Conservation (phyloP, 345 rosid genomes). For the Citrus australasica region DNA sequence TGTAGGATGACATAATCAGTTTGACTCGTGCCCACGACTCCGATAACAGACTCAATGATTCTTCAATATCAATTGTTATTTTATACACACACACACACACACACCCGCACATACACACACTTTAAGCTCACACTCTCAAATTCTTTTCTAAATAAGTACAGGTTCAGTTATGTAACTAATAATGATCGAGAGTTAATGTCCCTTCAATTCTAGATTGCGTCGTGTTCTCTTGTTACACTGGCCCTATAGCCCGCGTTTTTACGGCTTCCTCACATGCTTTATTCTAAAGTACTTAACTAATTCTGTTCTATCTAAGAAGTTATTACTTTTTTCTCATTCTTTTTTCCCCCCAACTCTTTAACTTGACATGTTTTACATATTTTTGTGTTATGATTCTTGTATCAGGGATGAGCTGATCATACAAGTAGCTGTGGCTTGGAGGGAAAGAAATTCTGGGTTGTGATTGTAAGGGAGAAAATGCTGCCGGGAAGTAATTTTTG, state of each 20-base stretch:
- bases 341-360: neutral
- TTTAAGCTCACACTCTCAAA: neutral
- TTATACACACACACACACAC: neutral
- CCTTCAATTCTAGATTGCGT: neutral
- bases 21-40: neutral
- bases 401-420: constrained; percentile 1
- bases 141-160: neutral
- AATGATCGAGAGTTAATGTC: neutral
- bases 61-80: neutral
- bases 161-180: neutral
- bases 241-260: neutral
- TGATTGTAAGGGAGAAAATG: constrained; percentile 27
- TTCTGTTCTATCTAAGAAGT: neutral
- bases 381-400: neutral
- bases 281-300: neutral
- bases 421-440: constrained; percentile 8
- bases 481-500: constrained; percentile 16
- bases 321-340: neutral
- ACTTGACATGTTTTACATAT: neutral
- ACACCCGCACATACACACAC: too few species aligned
- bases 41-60: neutral
- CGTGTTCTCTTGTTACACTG: neutral
- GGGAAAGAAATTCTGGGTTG: constrained; percentile 6
- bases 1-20: neutral
- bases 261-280: neutral